Conservation (phyloP, 2,329 filamentous ascomycete genomes). For the Nemania bipapillata region DNA sequence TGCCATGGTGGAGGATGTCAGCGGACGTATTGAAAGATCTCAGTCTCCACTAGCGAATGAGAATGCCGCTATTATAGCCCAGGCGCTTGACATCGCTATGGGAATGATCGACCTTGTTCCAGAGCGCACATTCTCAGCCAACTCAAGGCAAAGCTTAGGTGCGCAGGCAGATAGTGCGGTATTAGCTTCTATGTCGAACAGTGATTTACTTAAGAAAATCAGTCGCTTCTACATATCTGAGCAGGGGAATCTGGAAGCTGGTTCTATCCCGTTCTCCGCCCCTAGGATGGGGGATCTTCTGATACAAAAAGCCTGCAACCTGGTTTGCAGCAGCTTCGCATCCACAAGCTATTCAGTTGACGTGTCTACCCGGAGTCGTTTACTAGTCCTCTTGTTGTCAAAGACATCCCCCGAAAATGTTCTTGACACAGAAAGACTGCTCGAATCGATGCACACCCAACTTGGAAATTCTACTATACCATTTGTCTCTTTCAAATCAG, state of each 20-base stretch:
- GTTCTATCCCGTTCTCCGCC: slow-evolving; percentile 67
- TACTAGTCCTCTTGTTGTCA: slow-evolving; percentile 67
- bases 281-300: slow-evolving; percentile 70
- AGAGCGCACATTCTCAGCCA: slow-evolving; percentile 67
- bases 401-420: slow-evolving; percentile 61
- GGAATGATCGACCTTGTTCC: slow-evolving; percentile 72
- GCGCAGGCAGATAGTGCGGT: slow-evolving; percentile 46
- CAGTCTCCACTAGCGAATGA: slow-evolving; percentile 39
- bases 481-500: slow-evolving; percentile 68
- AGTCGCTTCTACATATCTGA: slow-evolving; percentile 75
- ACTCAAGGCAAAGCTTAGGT: slow-evolving; percentile 41
- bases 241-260: slow-evolving; percentile 74
- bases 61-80: slow-evolving; percentile 38
- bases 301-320: slow-evolving; percentile 67
- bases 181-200: slow-evolving; percentile 53
- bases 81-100: slow-evolving; percentile 62
- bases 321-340: slow-evolving; percentile 62
- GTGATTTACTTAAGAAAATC: slow-evolving; percentile 70
- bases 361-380: slow-evolving; percentile 67
- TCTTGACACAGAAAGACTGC: slow-evolving; percentile 61
- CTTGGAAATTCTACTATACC: slow-evolving; percentile 56
- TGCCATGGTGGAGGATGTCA: slow-evolving; percentile 68
- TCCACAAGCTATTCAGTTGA: slow-evolving; percentile 57
- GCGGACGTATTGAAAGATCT: slow-evolving; percentile 50
- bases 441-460: slow-evolving; percentile 63